Evolutionary conservation across 2,329 filamentous ascomycete species (phyloP), one percentile per base, ranked within the genome.

Genomic region (Peltaster fructicola): DNA sequence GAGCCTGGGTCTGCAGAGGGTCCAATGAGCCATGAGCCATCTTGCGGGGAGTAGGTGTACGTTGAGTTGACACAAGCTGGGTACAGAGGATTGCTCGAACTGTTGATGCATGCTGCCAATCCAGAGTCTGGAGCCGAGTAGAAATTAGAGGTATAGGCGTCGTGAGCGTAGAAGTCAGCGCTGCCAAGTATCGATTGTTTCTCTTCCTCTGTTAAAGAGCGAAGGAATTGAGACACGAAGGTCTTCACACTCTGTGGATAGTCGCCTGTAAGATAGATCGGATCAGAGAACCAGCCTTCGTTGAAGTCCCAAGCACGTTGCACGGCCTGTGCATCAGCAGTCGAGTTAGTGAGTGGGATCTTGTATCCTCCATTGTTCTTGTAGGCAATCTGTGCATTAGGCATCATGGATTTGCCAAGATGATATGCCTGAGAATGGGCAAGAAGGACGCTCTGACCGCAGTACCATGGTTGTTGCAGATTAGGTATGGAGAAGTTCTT

Each of bases 251-350:
- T 46, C 2, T 43, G 32, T 0, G 54, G 54, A 18, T 59, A 61
- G 33, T 61, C 55, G 22, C 55, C 44, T 5, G 50, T 55, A 3
- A 57, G 38, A 33, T 52, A 59, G 7, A 56, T 45, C 0, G 57
- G 56, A 17, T 58, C 49, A 3, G 45, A 50, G 32, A 59, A 60
- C 35, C 51, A 51, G 1, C 51, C 57, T 31, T 48, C 42, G 25
- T 47, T 41, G 40, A 53, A 53, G 30, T 52, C 48, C 39, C 42
- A 50, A 7, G 41, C 39, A 6, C 48, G 41, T 21, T 51, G 38
- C 1, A 44, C 41, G 8, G 50, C 50, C 6, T 33, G 17, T 1
- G 44, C 49, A 25, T 52, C 48, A 9, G 26, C 46, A 13, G 36
- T 30, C 2, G 45, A 50, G 28, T 50, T 49, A 10, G 43, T 48